Evolutionary conservation across 768 basidiomycete species (phyloP), one percentile per base, ranked within the genome.

Genomic region (Rhizopogon sp.): DNA sequence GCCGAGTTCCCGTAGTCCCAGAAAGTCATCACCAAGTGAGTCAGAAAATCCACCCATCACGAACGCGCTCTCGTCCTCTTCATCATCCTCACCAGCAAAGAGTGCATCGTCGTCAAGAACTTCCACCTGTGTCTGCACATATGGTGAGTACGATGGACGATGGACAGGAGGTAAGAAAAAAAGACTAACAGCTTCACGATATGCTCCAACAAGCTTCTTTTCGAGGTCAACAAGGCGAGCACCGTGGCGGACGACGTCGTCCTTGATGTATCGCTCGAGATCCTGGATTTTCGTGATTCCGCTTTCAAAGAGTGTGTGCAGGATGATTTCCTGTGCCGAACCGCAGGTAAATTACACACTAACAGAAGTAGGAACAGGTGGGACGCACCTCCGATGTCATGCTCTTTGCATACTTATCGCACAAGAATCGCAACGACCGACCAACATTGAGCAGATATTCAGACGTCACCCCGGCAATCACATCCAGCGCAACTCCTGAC

Each of bases 301-400:
- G 56, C 88, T 90, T 71, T 97, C 93, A 60, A 94, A 91, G 16
- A 98, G 74, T 0, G 92, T 88, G 67, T 96, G 93, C 2, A 94
- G 78, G 39, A 96, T 85, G 35, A 97, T 95, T 84, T 96, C 93
- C 93, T 96, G 56, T n/a, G 42, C 35, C 53, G 17, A 39, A 43
- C 35, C 52, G 41, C 16, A 25, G 13, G n/a, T 56, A 40, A 53
- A 42, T 54, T 45, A 62, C 56, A 20, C 53, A 42, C 35, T 41
- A 8, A 20, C n/a, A 31, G 28, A 2, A 14, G 31, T 13, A 43
- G 22, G 16, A 37, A 52, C 53, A 37, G 29, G 22, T 14, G 7
- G 22, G 33, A 64, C 79, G 55, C 54, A 95, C 94, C 82, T 97
- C 93, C 0, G 92, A 66, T 1, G 87, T 83, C 90, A 98, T 93